These are phyloP conservation scores for Penicillium bovifimosum DNA, from an alignment of 495 filamentous ascomycete genomes.

Conservation along the genomic window DNA sequence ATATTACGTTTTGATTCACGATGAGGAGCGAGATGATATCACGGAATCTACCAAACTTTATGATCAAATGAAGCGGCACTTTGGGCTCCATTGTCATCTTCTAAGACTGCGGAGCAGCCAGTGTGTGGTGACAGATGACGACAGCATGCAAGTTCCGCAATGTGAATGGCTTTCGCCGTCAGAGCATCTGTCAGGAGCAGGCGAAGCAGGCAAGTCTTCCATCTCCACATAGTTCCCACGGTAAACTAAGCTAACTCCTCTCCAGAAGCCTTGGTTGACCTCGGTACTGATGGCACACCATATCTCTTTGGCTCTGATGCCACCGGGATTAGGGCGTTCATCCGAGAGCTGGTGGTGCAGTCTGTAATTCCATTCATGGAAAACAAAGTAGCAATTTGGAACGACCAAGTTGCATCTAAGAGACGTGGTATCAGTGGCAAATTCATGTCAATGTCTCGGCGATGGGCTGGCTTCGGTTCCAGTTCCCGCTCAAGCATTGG, in stretches of 20 bases:
- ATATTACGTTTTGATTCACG: conserved; percentile 96
- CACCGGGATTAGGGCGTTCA: conserved; percentile 76
- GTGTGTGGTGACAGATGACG: conserved; percentile 87
- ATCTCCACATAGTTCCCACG: background rate
- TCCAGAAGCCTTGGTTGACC: conserved; percentile 48
- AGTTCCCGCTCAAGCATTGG: conserved; percentile 40
- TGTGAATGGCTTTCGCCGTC: conserved; percentile 85
- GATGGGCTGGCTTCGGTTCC: conserved; percentile 75
- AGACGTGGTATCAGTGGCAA: conserved; percentile 80
- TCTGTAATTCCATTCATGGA: conserved; percentile 95
- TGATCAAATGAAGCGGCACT: conserved; percentile 96
- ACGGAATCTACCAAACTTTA: conserved; percentile 80
- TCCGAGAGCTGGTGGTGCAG: conserved; percentile 89
- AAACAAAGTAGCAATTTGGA: conserved; percentile 82
- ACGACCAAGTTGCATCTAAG: conserved; percentile 92
- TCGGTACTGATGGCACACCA: conserved; percentile 59
- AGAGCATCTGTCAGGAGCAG: conserved; percentile 73
- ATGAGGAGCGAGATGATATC: conserved; percentile 91
- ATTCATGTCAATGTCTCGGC: conserved; percentile 86
- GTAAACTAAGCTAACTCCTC: conserved; percentile 14
- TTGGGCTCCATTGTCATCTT: conserved; percentile 92
- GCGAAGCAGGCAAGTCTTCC: conserved; percentile 47
- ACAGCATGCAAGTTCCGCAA: conserved; percentile 71
- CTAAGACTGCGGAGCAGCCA: conserved; percentile 76
- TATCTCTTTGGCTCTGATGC: conserved; percentile 91